Base-by-base conservation (phyloP, 495 filamentous ascomycete genomes). In the Aspergillus baeticus region DNA sequence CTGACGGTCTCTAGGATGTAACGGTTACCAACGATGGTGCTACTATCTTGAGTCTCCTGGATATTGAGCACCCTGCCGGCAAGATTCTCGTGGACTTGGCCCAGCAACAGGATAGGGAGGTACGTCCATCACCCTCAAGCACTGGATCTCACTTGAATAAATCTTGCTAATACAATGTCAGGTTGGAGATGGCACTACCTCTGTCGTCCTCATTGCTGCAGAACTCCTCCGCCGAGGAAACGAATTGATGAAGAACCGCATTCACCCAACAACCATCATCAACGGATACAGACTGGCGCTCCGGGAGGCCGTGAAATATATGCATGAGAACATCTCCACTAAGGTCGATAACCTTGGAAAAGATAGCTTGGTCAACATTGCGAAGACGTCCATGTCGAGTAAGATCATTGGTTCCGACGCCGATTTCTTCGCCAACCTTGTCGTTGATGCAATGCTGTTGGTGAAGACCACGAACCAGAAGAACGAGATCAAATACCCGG, bases 221-320 rank as follows among this genome's bases (percentile, higher is more conserved):
- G 94, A 99, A 78, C 89, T 99, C 62, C 81, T 99, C 61, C 84
- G 88, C 66, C 84, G 94, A 77, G 94, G 84, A 36, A 99, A 98
- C 80, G 94, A 99, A 75, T 83, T 99, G 59, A 92, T 98, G 87
- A 96, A 94, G 81, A 98, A 97, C 83, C 90, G 92, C 70, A 98
- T 99, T 84, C 94, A 99, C 76, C 95, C 94, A 49, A 99, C 94
- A 21, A 99, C 94, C 50, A 98, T 98, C 75, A 99, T 99, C 71
- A 98, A 90, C 59, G 94, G 94, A 64, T 99, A 98, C 80, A 83
- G 94, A 60, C 84, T 99, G 61, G 94, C 94, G 56, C 84, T 99
- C 57, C 82, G 94, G 57, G 95, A 98, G 79, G 95, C 94, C 47
- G 90, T 99, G 63, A 92, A 93, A 73, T 99, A 96, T 77, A 96